Percentiles rank a stretch among this genome's conserved stretches.
These are phyloP conservation scores for Ilex aquifolium DNA, from an alignment of 257 asterid genomes.

Conservation along the genomic window DNA sequence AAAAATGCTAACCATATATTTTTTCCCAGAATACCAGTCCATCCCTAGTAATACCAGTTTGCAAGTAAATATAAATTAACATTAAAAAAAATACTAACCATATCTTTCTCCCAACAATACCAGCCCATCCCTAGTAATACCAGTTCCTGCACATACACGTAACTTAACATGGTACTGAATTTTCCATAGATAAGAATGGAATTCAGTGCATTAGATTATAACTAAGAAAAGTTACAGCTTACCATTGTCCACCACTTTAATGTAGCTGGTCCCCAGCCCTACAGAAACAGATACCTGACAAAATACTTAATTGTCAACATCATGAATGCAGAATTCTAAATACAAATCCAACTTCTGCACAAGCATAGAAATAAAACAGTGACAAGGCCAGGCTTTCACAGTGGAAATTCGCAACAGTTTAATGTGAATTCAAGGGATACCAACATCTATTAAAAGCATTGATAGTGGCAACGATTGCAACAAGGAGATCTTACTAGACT, in stretches of 20 bases:
- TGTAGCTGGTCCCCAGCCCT: slow-evolving; percentile 54
- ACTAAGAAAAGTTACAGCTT: slow-evolving; percentile 12
- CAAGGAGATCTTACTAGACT: no score
- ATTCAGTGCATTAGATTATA: no score
- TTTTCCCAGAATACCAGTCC: slow-evolving; percentile 76
- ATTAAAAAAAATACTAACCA: slow-evolving; percentile 35
- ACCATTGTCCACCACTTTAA: slow-evolving; percentile 84
- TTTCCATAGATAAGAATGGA: no score
- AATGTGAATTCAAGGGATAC: no score
- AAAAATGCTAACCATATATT: slow-evolving; percentile 51
- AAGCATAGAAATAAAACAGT: neutral
- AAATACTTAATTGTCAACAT: slow-evolving; percentile 1
- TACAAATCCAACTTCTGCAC: neutral
- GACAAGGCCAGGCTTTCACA: neutral
- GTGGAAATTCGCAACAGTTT: no score
- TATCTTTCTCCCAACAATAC: slow-evolving; percentile 72
- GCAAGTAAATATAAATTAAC: slow-evolving; percentile 14
- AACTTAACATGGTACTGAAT: neutral
- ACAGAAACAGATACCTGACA: slow-evolving; percentile 66
- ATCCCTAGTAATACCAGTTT: slow-evolving; percentile 76
- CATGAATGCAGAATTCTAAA: neutral
- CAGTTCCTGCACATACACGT: slow-evolving; percentile 50
- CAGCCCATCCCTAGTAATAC: slow-evolving; percentile 79
- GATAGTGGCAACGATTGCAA: no score
- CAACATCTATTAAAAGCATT: no score